Conservation (phyloP, 106 monocot species). For the Acanthochlamys bracteata region DNA sequence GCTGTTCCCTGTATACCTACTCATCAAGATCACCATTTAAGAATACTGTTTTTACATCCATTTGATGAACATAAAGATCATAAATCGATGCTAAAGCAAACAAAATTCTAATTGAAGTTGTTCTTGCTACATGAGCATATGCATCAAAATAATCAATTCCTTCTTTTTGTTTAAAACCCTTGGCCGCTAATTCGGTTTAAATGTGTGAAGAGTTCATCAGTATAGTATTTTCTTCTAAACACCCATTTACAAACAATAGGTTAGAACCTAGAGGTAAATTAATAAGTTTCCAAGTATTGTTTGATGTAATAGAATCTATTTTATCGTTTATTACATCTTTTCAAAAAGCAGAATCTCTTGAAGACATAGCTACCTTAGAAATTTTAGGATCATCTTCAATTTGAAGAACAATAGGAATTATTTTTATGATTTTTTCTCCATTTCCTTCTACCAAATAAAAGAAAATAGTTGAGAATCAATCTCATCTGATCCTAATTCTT, state of each 20-base stretch:
- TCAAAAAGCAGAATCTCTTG: not conserved
- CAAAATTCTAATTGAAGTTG: not conserved
- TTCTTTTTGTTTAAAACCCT: not conserved
- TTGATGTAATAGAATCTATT: not conserved
- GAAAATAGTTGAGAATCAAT: too few relatives aligned
- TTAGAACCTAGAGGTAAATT: not conserved
- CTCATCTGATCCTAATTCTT: too few relatives aligned
- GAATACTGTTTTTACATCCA: conserved; percentile 2
- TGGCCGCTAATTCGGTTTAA: not conserved
- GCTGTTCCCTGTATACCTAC: not conserved
- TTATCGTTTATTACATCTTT: not conserved
- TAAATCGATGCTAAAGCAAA: conserved; percentile 4
- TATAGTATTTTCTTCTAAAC: not conserved
- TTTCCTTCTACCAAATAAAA: too few relatives aligned
- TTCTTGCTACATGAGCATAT: not conserved
- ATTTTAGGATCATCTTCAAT: too few relatives aligned
- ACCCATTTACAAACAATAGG: not conserved
- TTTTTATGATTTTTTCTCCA: too few relatives aligned
- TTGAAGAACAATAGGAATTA: too few relatives aligned
- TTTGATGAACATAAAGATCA: conserved; percentile 4
- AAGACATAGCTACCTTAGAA: too few relatives aligned
- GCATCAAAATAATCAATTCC: not conserved
- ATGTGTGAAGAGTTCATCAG: not conserved
- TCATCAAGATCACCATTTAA: conserved; percentile 5
- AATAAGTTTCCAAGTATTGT: not conserved